Evolutionary conservation across 2,329 filamentous ascomycete species (phyloP), one percentile per base, ranked within the genome.

Genomic region (Phaeosphaeria sp.): DNA sequence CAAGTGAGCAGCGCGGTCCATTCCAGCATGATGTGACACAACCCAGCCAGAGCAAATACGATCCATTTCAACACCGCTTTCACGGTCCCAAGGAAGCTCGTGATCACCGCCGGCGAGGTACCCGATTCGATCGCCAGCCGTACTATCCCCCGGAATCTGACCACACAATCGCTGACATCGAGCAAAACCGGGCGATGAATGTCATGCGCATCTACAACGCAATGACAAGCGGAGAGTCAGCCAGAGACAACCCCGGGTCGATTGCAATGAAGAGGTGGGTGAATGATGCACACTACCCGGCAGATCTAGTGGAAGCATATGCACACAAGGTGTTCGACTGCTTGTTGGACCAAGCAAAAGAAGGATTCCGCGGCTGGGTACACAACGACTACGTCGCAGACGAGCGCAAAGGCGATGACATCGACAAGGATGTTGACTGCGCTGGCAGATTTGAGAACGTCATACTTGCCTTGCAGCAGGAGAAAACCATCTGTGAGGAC

Each of bases 401-500:
- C 30, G 73, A 75, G 20, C 72, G 73, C 10, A 76, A 75, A 43
- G 69, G 71, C 6, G 73, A 75, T 36, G 67, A 69, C 21, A 71
- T 73, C 30, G 73, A 76, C 42, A 68, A 66, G 6, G 65, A 74
- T n/a, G 60, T 69, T 3, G 64, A 66, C 54, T 76, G 73, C 39
- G 63, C 60, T 22, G 68, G 60, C 1, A 63, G 73, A 2, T 52
- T 76, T 11, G 64, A 71, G 5, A 74, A 72, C 27, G 66, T 76
- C 50, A 65, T 76, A 18, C 52, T 57, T 15, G 72, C 68, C 1
- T 65, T 76, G 0, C 67, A 72, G 59, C 66, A 71, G 30, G 73
- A 76, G 51, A 76, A 75, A 62, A 74, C 73, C 0, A 73, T 76
- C 17, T 75, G 73, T 53, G 73, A 76, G 43, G 73, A 76, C 50